Conservation (phyloP, 2,329 filamentous ascomycete species). For the Colletotrichum magnum region DNA sequence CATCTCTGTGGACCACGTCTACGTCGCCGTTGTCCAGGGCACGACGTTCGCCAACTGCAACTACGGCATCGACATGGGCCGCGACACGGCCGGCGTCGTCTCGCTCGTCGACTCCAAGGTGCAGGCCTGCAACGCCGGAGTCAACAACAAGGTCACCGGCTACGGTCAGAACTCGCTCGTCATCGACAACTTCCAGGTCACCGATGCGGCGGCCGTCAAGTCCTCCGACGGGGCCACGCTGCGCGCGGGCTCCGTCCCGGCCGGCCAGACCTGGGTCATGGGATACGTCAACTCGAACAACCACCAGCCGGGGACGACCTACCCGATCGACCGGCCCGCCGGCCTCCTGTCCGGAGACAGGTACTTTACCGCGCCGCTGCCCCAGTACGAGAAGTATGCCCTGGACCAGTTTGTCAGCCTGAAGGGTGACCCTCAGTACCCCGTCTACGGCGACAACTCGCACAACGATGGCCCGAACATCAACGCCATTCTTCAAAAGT, state of each 20-base stretch:
- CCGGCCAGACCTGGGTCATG: slow-evolving; percentile 48
- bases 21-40: slow-evolving; percentile 48
- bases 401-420: slow-evolving; percentile 60
- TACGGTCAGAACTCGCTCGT: slow-evolving; percentile 47
- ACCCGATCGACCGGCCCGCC: slow-evolving; percentile 48
- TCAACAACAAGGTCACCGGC: slow-evolving; percentile 46
- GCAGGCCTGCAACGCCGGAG: slow-evolving; percentile 44
- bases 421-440: slow-evolving; percentile 56
- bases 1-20: slow-evolving; percentile 46
- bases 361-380: slow-evolving; percentile 49
- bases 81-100: slow-evolving; percentile 45
- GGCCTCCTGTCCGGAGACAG: slow-evolving; percentile 50
- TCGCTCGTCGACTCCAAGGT: slow-evolving; percentile 49
- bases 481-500: slow-evolving; percentile 49
- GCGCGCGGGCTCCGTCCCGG: slow-evolving; percentile 36
- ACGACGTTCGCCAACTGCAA: slow-evolving; percentile 47
- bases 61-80: slow-evolving; percentile 48
- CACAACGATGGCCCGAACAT: slow-evolving; percentile 51
- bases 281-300: slow-evolving; percentile 44
- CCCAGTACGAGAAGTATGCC: slow-evolving; percentile 59
- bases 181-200: slow-evolving; percentile 47
- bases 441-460: slow-evolving; percentile 58
- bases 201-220: slow-evolving; percentile 42
- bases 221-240: slow-evolving; percentile 42
- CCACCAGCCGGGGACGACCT: slow-evolving; percentile 49